Evolutionary conservation across 352 stramenopile genomes (phyloP), one percentile per base, ranked within the genome.

Genomic region (Globisporangium paddicum): DNA sequence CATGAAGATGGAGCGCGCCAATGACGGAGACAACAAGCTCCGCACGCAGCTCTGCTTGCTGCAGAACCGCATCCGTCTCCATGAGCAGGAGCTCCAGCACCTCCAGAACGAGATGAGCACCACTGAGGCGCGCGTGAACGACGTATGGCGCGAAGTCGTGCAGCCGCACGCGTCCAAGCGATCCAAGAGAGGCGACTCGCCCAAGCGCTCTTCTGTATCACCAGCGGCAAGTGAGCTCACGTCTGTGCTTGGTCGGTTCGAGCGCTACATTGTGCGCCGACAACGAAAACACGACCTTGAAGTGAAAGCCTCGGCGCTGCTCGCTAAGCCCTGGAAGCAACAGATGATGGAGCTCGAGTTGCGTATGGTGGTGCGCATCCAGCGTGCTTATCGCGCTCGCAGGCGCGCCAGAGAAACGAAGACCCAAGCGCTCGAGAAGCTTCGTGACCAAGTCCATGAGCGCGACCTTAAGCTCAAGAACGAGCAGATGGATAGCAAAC

Each of bases 311-410:
- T 79, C 77, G 1, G 64, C 61, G 16, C 47, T 86, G 26, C 51
- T 90, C 11, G 60, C 76, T 23, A 77, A 78, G 16, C 71, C 79
- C 0, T 94, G 84, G 84, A 71, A 87, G 47, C 62, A 85, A 58
- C 82, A 94, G 55, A 76, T 91, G 66, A 72, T 91, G 25, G 80
- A 86, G 16, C 59, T 90, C 8, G 56, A 81, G 41, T 40, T 87
- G 2, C 79, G 75, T 9, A 90, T 90, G 79, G 67, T 83, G 0
- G 74, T 90, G 18, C 77, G 74, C 13, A 87, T 94, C 46, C 84
- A 94, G 67, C 78, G 78, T 5, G 72, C 78, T 0, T 92, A 88
- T 62, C 73, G 84, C 37, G 66, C 73, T 21, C 69, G 82, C 32
- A 68, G 64, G 18, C 55, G 66, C 40, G 58, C 74, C 1, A 64